Evolutionary conservation across 2,329 filamentous ascomycete genomes (phyloP).

Genomic region (Peltaster fructicola): DNA sequence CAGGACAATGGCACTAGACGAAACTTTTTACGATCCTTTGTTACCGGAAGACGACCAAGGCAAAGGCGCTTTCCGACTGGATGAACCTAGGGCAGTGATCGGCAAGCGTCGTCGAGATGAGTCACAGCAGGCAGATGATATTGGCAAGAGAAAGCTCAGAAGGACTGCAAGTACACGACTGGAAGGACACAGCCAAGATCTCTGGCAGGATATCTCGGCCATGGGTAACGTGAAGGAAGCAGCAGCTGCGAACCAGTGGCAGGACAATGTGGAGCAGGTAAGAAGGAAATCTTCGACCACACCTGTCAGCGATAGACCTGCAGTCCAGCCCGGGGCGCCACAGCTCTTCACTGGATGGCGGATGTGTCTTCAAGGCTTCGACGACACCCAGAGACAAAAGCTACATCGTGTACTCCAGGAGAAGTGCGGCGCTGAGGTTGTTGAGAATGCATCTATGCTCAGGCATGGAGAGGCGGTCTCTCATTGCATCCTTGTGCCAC

Average conservation of each 20-base stretch:
- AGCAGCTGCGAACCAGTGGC: conserved; percentile 4
- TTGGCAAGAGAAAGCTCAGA: conserved; percentile 60
- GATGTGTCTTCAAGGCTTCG: conserved; percentile 15
- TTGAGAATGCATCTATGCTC: too few relatives aligned
- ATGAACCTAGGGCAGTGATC: conserved; percentile 26
- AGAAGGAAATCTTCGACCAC: conserved; percentile 15
- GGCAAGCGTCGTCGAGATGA: conserved; percentile 44
- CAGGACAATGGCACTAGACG: conserved; percentile 80
- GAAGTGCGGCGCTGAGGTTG: conserved; percentile 15
- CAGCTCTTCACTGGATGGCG: conserved; percentile 16
- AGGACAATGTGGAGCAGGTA: conserved; percentile 11
- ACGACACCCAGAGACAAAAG: conserved; percentile 7
- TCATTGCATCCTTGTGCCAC: conserved; percentile 16
- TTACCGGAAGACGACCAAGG: conserved; percentile 56
- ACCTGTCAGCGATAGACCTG: conserved; percentile 20
- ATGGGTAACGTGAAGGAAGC: conserved; percentile 11
- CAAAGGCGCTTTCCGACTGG: conserved; percentile 48
- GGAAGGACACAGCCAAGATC: conserved; percentile 56
- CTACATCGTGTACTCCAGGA: too few relatives aligned
- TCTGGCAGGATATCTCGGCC: conserved; percentile 78
- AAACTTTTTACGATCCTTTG: conserved; percentile 62
- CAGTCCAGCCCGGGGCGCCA: conserved; percentile 3
- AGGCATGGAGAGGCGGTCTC: too few relatives aligned
- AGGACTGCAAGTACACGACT: conserved; percentile 76
- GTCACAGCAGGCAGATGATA: conserved; percentile 11